phyloP scores from a whole-genome alignment of 1,284 basidiomycete genomes.

The Melampsora abietis-canadensis region DNA sequence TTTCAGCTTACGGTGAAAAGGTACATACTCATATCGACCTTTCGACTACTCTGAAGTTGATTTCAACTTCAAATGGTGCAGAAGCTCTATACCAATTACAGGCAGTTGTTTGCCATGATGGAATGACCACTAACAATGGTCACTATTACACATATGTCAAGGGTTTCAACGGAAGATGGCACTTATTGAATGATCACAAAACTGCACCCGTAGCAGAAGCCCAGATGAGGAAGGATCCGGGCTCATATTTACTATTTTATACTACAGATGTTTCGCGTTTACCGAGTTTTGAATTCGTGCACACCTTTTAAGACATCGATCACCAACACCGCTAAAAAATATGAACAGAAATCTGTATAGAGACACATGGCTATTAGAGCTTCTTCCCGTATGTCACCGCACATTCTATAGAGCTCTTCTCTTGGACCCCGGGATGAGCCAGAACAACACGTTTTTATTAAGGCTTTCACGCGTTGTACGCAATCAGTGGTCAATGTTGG shows the following conservation, averaged over 20 bases:
- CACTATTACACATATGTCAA: constrained; percentile 4
- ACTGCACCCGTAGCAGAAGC: background rate
- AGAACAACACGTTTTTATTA: no score
- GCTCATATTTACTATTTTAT: constrained; percentile 3
- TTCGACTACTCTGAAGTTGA: background rate
- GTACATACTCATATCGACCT: background rate
- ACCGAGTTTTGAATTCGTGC: no score
- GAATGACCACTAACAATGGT: background rate
- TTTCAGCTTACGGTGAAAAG: background rate
- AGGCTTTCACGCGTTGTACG: no score
- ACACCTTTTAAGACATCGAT: no score
- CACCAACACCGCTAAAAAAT: no score
- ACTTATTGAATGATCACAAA: background rate
- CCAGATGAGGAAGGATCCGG: background rate
- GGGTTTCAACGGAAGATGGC: background rate
- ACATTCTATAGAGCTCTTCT: no score
- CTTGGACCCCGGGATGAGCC: no score
- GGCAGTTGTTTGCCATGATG: background rate
- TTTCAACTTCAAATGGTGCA: background rate
- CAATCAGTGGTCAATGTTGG: no score
- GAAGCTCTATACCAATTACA: background rate
- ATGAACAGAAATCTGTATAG: no score
- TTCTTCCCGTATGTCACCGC: no score
- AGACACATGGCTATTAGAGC: no score
- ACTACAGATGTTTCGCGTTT: background rate